These are phyloP conservation scores for Kwoniella sp. DNA, from an alignment of 768 basidiomycete genomes.

Conservation along the genomic window DNA sequence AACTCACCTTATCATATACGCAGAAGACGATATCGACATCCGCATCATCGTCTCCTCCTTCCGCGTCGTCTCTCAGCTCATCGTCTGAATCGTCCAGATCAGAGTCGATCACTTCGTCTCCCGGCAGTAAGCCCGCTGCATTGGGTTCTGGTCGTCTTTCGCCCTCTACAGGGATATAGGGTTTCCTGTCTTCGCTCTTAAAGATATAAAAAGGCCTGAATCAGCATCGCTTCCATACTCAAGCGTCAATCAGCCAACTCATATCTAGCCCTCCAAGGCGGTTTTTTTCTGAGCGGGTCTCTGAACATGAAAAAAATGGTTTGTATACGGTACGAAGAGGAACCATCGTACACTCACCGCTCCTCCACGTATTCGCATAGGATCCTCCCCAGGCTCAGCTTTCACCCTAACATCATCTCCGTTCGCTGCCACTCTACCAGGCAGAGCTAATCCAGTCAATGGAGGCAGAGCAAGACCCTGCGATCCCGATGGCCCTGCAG, in stretches of 20 bases:
- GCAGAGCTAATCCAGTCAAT: conserved; percentile 21
- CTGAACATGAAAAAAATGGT: not conserved
- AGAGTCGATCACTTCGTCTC: conserved; percentile 84
- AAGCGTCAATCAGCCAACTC: too few relatives aligned
- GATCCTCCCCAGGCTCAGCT: conserved; percentile 39
- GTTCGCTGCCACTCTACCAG: conserved; percentile 10
- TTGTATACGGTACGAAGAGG: too few relatives aligned
- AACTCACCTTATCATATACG: conserved; percentile 89
- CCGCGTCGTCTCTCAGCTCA: conserved; percentile 82
- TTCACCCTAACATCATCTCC: conserved; percentile 35
- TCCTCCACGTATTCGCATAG: conserved; percentile 42
- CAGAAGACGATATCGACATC: conserved; percentile 94
- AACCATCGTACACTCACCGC: too few relatives aligned
- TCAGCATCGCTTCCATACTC: not conserved
- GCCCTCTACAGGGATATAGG: conserved; percentile 12
- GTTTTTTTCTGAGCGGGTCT: not conserved
- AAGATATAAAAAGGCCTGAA: not conserved
- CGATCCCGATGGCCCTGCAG: conserved; percentile 12
- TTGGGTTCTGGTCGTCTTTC: conserved; percentile 45
- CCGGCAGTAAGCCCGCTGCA: conserved; percentile 55
- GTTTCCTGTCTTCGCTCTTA: conserved; percentile 23
- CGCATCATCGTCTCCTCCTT: conserved; percentile 62
- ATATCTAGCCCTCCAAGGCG: too few relatives aligned
- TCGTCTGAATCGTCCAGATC: conserved; percentile 86
- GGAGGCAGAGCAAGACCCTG: conserved; percentile 13